Percentiles rank a stretch among this genome's conserved stretches.
phyloP scores from a whole-genome alignment of 2,329 filamentous ascomycete species.

The Claviceps pusilla region DNA sequence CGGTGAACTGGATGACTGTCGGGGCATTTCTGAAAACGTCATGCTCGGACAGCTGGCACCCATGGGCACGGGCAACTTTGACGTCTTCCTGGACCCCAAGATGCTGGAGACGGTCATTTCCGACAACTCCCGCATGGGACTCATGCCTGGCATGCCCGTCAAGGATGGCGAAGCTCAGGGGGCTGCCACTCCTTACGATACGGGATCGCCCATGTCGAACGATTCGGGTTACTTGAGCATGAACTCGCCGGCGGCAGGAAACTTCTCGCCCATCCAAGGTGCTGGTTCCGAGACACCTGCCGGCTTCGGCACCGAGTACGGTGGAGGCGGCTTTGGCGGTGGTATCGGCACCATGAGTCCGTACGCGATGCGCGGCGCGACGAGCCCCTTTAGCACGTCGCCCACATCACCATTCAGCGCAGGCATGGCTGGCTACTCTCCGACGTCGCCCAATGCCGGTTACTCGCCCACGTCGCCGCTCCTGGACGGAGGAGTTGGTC shows the following conservation, averaged over 20 bases:
- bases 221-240: slow-evolving; percentile 53
- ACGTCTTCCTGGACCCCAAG: slow-evolving; percentile 81
- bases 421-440: slow-evolving; percentile 51
- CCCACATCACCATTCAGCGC: slow-evolving; percentile 48
- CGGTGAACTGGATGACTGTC: slow-evolving; percentile 92
- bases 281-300: slow-evolving; percentile 56
- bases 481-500: slow-evolving; percentile 36
- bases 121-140: slow-evolving; percentile 73
- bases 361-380: slow-evolving; percentile 44
- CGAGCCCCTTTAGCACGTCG: slow-evolving; percentile 63
- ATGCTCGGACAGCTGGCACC: slow-evolving; percentile 96
- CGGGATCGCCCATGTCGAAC: slow-evolving; percentile 56
- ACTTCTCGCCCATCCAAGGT: slow-evolving; percentile 65
- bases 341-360: slow-evolving; percentile 43
- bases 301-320: slow-evolving; percentile 50
- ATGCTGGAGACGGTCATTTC: slow-evolving; percentile 93
- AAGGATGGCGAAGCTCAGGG: slow-evolving; percentile 65
- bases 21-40: slow-evolving; percentile 95
- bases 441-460: slow-evolving; percentile 55
- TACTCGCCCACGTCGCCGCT: slow-evolving; percentile 67
- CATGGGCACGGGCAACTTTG: slow-evolving; percentile 92
- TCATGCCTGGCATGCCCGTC: slow-evolving; percentile 64
- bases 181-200: slow-evolving; percentile 88
- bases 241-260: slow-evolving; percentile 46
- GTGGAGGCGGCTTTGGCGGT: slow-evolving; percentile 30